A percentile compares a stretch with the other conserved stretches of the same genome.
phyloP scores from a whole-genome alignment of 805 yeast genomes.

The Cyberlindnera misumaiensis region DNA sequence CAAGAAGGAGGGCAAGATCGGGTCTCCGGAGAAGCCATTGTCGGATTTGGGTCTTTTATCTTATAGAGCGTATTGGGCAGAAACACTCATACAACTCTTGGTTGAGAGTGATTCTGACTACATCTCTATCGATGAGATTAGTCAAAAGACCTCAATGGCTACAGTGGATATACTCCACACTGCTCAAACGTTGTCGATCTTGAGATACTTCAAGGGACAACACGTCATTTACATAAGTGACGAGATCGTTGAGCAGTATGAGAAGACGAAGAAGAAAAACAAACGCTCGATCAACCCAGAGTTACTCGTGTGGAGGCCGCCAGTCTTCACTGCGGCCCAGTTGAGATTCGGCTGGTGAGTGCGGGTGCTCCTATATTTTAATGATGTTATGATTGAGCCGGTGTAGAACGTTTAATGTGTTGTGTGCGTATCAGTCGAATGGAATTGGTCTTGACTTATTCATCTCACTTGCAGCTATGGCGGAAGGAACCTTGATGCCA shows the following conservation, averaged over 20 bases:
- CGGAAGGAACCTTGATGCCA: conserved; percentile 94
- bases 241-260: conserved; percentile 70
- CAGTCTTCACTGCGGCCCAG: conserved; percentile 90
- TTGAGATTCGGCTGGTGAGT: conserved; percentile 87
- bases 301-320: conserved; percentile 86
- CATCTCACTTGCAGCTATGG: conserved; percentile 78
- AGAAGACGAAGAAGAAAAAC: conserved; percentile 57
- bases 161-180: conserved; percentile 94
- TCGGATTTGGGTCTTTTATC: conserved; percentile 91
- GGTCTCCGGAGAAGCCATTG: conserved; percentile 96
- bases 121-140: conserved; percentile 84
- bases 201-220: conserved; percentile 92
- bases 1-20: conserved; percentile 80
- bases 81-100: conserved; percentile 67
- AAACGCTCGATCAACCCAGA: conserved; percentile 70
- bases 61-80: conserved; percentile 96
- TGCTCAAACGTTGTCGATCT: conserved; percentile 80
- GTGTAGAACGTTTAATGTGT: no score
- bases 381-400: neutral
- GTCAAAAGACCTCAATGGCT: conserved; percentile 85
- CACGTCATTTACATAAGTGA: conserved; percentile 84
- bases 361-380: conserved; percentile 2
- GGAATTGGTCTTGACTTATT: conserved; percentile 45
- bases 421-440: conserved; percentile 45
- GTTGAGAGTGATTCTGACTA: conserved; percentile 48